Evolutionary conservation across 108 stramenopile species (phyloP).

Genomic region (Nitzschia sp.): DNA sequence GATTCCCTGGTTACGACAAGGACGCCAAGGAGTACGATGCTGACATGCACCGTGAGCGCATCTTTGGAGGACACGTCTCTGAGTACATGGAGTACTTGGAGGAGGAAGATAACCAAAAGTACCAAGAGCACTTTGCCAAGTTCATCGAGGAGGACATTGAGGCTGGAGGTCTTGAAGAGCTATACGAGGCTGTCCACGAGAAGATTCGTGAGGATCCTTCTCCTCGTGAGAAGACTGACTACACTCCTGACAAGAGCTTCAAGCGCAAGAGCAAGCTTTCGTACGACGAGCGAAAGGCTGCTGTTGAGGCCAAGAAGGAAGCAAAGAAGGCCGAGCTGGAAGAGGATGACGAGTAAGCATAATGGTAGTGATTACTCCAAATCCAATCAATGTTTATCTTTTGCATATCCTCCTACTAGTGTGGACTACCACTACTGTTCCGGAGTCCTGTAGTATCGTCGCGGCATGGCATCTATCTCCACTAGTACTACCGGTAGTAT

Average conservation of each 20-base stretch:
- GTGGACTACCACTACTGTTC: neutral
- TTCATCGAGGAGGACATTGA: constrained; percentile 80
- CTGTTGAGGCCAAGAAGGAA: constrained; percentile 93
- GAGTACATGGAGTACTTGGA: constrained; percentile 98
- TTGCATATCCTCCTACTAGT: neutral
- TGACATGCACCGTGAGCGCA: constrained; percentile 95
- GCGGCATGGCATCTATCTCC: too few relatives aligned
- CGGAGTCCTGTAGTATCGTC: neutral
- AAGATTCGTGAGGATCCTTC: constrained; percentile 96
- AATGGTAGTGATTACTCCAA: neutral
- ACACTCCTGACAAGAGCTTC: constrained; percentile 89
- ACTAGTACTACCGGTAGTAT: too few relatives aligned
- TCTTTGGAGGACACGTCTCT: constrained; percentile 95
- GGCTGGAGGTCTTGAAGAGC: constrained; percentile 87
- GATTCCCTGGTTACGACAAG: constrained; percentile 98
- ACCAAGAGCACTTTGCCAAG: constrained; percentile 84
- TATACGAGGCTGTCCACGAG: constrained; percentile 91
- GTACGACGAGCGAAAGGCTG: constrained; percentile 91
- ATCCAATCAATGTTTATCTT: neutral
- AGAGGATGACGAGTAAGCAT: constrained; percentile 60
- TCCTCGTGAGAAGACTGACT: constrained; percentile 79
- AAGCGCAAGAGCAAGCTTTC: constrained; percentile 91
- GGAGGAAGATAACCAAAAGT: constrained; percentile 96
- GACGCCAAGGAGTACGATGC: constrained; percentile 97
- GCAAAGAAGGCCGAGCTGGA: constrained; percentile 88